Evolutionary conservation across 192 early-diverging fungal species (phyloP), one percentile per base, ranked within the genome.

Genomic region (Mortierella claussenii): DNA sequence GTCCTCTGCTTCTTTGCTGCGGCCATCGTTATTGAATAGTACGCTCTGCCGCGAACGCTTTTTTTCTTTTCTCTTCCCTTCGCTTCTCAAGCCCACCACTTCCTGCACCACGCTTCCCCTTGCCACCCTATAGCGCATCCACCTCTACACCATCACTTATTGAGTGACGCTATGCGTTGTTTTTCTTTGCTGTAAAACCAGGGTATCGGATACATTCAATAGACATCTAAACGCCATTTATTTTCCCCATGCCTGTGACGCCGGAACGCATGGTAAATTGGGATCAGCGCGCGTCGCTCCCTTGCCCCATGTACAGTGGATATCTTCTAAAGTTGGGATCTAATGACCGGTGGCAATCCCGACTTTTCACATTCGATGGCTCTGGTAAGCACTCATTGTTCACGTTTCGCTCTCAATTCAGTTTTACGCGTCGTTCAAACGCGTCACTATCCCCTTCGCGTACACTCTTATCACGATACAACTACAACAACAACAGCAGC

Each of bases 341-440:
- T 8, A 70, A 60, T 55, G 60, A 53, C 2, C 60, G 60, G 21
- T 71, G 69, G 69, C 69, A 71, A 40, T 63, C 69, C 17, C 69
- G 69, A 5, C 60, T 57, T 7, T 71, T 71, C 31, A 62, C 60
- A 31, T 71, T 71, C 46, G 69, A 71, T 24, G 69, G 69, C 18
- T 55, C 54, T 51, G 60, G 69, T 71, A 71, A 63, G 13, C 2
- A 46, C 12, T 40, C 7, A 7, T 13, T 13, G 37, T 10, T 7
- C 37, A n/a, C n/a, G n/a, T n/a, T n/a, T n/a, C n/a, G 37, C 7
- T 40, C 13, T 40, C 37, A 40, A 10, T 13, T 7, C 13, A 40
- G 8, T 13, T 13, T 40, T 40, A 13, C 8, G 7, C 37, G 37
- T 40, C 37, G 37, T 40, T 40, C 8, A 40, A 40, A 10, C 7